Conservation (phyloP, 805 yeast species). For the Jamesozyma gamospora region DNA sequence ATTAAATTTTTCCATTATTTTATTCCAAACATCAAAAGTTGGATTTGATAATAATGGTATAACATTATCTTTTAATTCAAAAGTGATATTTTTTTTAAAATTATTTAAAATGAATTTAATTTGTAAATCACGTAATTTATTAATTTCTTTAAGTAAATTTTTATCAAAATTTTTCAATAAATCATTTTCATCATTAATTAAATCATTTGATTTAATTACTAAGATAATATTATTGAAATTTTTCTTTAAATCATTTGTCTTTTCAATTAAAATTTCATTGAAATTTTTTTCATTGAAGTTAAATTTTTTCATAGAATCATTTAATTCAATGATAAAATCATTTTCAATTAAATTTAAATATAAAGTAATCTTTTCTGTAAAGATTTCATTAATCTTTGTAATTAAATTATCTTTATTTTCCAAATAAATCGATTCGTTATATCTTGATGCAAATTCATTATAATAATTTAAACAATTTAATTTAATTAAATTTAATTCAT, state of each 20-base stretch:
- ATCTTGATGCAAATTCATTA: constrained; percentile 69
- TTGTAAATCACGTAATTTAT: constrained; percentile 32
- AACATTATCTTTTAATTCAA: constrained; percentile 42
- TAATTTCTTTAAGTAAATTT: constrained; percentile 24
- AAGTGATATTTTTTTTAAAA: constrained; percentile 37
- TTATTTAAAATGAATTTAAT: constrained; percentile 35
- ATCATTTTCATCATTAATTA: background rate
- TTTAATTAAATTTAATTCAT: constrained; percentile 35
- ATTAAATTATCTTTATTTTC: constrained; percentile 47
- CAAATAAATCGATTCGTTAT: constrained; percentile 53
- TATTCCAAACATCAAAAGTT: constrained; percentile 50
- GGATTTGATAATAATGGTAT: constrained; percentile 42
- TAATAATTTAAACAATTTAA: constrained; percentile 40
- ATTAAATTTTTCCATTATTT: constrained; percentile 37
- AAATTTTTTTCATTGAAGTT: constrained; percentile 19
- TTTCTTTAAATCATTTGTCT: background rate
- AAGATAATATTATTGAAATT: background rate
- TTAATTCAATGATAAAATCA: constrained; percentile 26
- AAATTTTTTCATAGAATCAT: constrained; percentile 18
- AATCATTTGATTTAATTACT: constrained; percentile 15
- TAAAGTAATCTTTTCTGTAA: constrained; percentile 36
- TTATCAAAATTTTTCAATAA: constrained; percentile 8
- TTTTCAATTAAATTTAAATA: constrained; percentile 34
- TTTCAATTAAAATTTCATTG: constrained; percentile 10
- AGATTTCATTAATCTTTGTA: constrained; percentile 38